Conservation (phyloP, 1,284 basidiomycete species). For the Chalciporus sp. region DNA sequence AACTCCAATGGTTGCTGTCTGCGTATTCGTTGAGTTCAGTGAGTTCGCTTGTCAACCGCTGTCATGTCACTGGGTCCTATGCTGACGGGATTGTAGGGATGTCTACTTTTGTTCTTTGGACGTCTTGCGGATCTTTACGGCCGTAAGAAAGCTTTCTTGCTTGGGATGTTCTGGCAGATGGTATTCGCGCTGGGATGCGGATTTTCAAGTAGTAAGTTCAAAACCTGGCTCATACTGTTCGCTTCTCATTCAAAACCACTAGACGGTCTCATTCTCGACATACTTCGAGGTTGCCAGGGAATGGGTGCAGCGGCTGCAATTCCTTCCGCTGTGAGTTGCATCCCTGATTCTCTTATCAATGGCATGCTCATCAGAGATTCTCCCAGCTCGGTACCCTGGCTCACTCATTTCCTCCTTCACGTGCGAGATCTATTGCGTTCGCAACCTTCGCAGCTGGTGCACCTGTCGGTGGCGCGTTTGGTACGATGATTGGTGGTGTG, state of each 20-base stretch:
- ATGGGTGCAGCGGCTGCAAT: slow-evolving; percentile 69
- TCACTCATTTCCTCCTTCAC: slow-evolving; percentile 68
- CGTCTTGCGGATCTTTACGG: slow-evolving; percentile 76
- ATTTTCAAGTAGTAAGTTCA: slow-evolving; percentile 50
- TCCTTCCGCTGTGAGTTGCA: slow-evolving; percentile 61
- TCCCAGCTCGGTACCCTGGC: slow-evolving; percentile 78
- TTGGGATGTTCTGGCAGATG: slow-evolving; percentile 51
- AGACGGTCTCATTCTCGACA: slow-evolving; percentile 59
- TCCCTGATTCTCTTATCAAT: not conserved
- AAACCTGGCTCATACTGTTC: not conserved
- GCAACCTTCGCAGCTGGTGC: slow-evolving; percentile 80
- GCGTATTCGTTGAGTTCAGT: slow-evolving; percentile 54
- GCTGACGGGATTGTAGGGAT: slow-evolving; percentile 49
- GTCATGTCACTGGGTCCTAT: slow-evolving; percentile 3
- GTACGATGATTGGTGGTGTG: slow-evolving; percentile 68
- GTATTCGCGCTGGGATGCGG: slow-evolving; percentile 56
- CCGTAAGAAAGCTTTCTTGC: slow-evolving; percentile 60
- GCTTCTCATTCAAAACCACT: not conserved
- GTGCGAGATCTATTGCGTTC: slow-evolving; percentile 71
- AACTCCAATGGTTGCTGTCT: slow-evolving; percentile 68
- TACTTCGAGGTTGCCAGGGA: slow-evolving; percentile 74
- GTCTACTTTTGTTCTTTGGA: slow-evolving; percentile 71
- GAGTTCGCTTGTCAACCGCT: slow-evolving; percentile 16
- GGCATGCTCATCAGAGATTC: not conserved
- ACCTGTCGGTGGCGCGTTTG: slow-evolving; percentile 75